Conservation (phyloP, 331 rosid species). For the Malus hybrid region DNA sequence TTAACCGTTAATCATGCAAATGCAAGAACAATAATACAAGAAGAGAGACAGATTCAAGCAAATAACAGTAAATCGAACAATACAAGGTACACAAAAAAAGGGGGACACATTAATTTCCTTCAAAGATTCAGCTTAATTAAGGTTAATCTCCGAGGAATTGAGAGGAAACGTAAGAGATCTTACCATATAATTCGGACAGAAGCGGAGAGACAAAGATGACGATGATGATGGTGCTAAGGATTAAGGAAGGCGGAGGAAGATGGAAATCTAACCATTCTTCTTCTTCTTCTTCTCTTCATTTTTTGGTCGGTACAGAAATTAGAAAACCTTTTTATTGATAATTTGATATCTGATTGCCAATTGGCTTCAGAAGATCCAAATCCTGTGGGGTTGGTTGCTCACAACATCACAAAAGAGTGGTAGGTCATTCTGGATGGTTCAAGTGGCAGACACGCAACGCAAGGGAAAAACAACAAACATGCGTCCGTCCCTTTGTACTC, state of each 20-base stretch:
- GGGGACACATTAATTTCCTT: no score
- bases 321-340: no score
- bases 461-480: no score
- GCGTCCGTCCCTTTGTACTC: no score
- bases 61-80: no score
- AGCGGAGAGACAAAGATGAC: background rate
- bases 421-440: background rate
- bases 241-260: background rate
- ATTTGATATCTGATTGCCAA: background rate
- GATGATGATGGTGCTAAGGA: background rate
- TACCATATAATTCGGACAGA: background rate
- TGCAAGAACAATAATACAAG: background rate
- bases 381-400: background rate
- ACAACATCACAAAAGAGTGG: background rate
- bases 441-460: background rate
- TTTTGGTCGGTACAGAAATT: background rate
- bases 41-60: no score
- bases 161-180: background rate
- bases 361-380: background rate
- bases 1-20: background rate
- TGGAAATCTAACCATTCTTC: background rate
- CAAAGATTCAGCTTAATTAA: no score
- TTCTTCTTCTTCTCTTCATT: no score
- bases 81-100: no score
- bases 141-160: background rate